Percentiles rank a stretch among this genome's conserved stretches.
Conservation (phyloP, 2,329 filamentous ascomycete genomes). For the Apiospora kogelbergensis region DNA sequence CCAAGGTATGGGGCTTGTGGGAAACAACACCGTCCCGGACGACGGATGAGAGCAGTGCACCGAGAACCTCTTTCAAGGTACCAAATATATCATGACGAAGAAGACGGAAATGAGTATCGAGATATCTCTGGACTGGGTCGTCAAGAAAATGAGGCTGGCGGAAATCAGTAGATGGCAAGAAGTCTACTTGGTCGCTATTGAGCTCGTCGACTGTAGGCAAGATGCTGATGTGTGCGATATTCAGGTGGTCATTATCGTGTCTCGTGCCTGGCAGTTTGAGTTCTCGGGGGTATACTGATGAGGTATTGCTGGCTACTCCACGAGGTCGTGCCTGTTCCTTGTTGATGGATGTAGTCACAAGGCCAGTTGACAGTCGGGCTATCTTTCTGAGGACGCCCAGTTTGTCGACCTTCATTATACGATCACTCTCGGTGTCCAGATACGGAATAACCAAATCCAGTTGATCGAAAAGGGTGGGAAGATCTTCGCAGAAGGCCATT, state of each 20-base stretch:
- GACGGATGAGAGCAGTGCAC: slow-evolving; percentile 34
- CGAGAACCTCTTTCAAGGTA: slow-evolving; percentile 49
- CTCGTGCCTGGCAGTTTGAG: slow-evolving; percentile 13
- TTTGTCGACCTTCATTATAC: slow-evolving; percentile 20
- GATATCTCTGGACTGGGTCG: slow-evolving; percentile 39
- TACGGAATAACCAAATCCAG: slow-evolving; percentile 10
- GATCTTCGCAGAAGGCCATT: neutral
- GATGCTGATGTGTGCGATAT: slow-evolving; percentile 47
- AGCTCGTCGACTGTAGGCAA: slow-evolving; percentile 51
- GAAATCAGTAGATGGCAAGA: slow-evolving; percentile 42
- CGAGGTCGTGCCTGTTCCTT: neutral
- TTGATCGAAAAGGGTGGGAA: neutral
- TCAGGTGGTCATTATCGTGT: slow-evolving; percentile 50
- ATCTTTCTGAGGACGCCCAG: neutral
- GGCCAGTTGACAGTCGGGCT: neutral
- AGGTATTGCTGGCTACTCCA: slow-evolving; percentile 24
- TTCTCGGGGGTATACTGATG: slow-evolving; percentile 11
- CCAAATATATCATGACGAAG: slow-evolving; percentile 56
- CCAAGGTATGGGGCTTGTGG: slow-evolving; percentile 18
- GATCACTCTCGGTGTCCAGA: slow-evolving; percentile 31
- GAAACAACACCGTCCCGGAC: slow-evolving; percentile 24
- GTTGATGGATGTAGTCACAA: neutral
- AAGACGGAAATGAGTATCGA: slow-evolving; percentile 57
- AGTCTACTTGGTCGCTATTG: slow-evolving; percentile 39
- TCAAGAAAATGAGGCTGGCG: slow-evolving; percentile 41